Base-by-base conservation (phyloP, 768 basidiomycete genomes). In the Hydnum rufescens region DNA sequence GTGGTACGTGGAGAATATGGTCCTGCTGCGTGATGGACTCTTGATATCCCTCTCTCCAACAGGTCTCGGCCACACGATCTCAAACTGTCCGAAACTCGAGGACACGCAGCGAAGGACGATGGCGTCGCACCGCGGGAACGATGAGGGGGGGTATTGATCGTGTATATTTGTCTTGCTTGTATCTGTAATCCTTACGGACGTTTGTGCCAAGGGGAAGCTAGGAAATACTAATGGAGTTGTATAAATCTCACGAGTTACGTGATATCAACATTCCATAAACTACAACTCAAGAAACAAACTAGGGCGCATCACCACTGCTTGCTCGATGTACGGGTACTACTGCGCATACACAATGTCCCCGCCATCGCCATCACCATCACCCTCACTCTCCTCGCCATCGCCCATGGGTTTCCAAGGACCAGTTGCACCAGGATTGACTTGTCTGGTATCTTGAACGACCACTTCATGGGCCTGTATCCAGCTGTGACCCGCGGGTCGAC, bases 61-160 rank as follows among this genome's bases (percentile, higher is more conserved):
- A 84, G 84, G 90, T 64, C 77, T 99, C 53, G 95, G 93, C 18
- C 95, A 99, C 60, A 79, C 77, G 23, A 85, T 97, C 52, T 79
- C 82, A 4, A 92, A 92, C 61, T 99, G 95, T 62, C 95, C 95
- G 19, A 99, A 97, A 66, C 69, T 95, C 57, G 92, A 96, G 65
- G 95, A 99, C 58, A 75, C 79, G 0, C 88, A 95, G 62, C 71
- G 92, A 50, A 68, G 95, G 60, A 82, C 84, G 64, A 82, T 92
- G 75, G 90, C 89, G 6, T 78, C 83, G 23, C 88, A 93, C 60
- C 70, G 87, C 42, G 74, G 74, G 47, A 68, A 69, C 5, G 76
- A 85, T 49, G 77, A 71, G 42, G 80, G 76, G 47, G 85, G 82
- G 13, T 66, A 59, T 53, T 62, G 36, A 39, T 13, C 36, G 22